phyloP scores from a whole-genome alignment of 2,329 filamentous ascomycete species.

The Dendryphion nanum region DNA sequence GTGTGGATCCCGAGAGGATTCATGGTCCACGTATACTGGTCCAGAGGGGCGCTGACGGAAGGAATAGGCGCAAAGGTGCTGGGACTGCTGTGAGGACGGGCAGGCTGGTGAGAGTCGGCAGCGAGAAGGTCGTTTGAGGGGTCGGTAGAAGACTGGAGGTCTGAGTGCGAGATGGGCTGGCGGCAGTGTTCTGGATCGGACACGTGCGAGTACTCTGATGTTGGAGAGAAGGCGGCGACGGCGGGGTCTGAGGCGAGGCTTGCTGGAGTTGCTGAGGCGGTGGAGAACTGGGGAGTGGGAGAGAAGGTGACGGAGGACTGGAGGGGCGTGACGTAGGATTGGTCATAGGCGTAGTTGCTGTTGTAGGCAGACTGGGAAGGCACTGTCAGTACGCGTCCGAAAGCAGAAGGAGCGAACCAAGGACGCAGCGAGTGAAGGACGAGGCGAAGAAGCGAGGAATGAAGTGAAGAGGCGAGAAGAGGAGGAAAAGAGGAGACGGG shows the following conservation, averaged over 20 bases:
- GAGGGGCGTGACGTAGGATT: constrained; percentile 32
- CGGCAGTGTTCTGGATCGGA: constrained; percentile 20
- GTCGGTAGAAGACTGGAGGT: too few relatives aligned
- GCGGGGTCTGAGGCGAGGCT: constrained; percentile 18
- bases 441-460: too few relatives aligned
- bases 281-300: constrained; percentile 21
- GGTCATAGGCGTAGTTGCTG: constrained; percentile 29
- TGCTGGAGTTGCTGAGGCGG: constrained; percentile 19
- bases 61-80: constrained; percentile 41
- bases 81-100: constrained; percentile 44
- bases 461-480: too few relatives aligned
- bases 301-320: constrained; percentile 27
- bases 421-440: too few relatives aligned
- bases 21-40: constrained; percentile 38
- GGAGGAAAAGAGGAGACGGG: too few relatives aligned
- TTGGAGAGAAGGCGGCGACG: constrained; percentile 29
- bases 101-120: constrained; percentile 21
- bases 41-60: constrained; percentile 16
- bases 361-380: constrained; percentile 4
- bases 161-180: constrained; percentile 17
- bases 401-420: too few relatives aligned
- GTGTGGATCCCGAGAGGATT: constrained; percentile 42
- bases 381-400: neutral
- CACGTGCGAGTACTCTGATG: constrained; percentile 27
- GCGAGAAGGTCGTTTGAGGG: too few relatives aligned